Conservation (phyloP, 1,284 basidiomycete species). For the Sporisorium iseilematis-ciliati region DNA sequence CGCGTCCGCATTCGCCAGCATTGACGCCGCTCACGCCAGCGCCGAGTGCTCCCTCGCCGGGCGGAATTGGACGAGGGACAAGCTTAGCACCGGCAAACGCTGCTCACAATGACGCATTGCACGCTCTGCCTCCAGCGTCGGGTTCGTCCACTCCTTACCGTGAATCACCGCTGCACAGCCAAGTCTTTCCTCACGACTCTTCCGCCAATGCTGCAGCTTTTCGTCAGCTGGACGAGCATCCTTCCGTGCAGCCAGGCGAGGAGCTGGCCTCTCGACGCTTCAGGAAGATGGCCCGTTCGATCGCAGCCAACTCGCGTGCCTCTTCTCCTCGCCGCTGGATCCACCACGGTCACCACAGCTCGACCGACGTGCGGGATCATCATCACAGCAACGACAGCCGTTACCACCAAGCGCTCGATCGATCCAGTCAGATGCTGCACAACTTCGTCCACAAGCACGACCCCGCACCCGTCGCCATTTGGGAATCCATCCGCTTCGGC, state of each 20-base stretch:
- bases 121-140: slow-evolving; percentile 14
- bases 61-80: neutral
- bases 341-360: slow-evolving; percentile 17
- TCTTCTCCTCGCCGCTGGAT: slow-evolving; percentile 47
- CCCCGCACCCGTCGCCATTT: slow-evolving; percentile 58
- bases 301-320: slow-evolving; percentile 36
- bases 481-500: slow-evolving; percentile 61
- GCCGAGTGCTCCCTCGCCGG: neutral
- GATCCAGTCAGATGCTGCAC: slow-evolving; percentile 30
- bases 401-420: slow-evolving; percentile 29
- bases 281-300: slow-evolving; percentile 47
- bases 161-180: slow-evolving; percentile 36
- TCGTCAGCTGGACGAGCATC: slow-evolving; percentile 51
- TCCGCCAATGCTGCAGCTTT: slow-evolving; percentile 15
- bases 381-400: slow-evolving; percentile 13
- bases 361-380: slow-evolving; percentile 22
- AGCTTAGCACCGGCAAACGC: neutral
- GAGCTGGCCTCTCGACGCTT: slow-evolving; percentile 41
- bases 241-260: slow-evolving; percentile 37
- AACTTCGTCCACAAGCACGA: slow-evolving; percentile 48
- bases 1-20: slow-evolving; percentile 30
- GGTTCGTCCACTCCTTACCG: slow-evolving; percentile 35
- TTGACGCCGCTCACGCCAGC: slow-evolving; percentile 16
- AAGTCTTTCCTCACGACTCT: slow-evolving; percentile 23
- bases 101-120: slow-evolving; percentile 12